Conservation (phyloP, 768 basidiomycete species). For the Xerocomellus amylosporus region DNA sequence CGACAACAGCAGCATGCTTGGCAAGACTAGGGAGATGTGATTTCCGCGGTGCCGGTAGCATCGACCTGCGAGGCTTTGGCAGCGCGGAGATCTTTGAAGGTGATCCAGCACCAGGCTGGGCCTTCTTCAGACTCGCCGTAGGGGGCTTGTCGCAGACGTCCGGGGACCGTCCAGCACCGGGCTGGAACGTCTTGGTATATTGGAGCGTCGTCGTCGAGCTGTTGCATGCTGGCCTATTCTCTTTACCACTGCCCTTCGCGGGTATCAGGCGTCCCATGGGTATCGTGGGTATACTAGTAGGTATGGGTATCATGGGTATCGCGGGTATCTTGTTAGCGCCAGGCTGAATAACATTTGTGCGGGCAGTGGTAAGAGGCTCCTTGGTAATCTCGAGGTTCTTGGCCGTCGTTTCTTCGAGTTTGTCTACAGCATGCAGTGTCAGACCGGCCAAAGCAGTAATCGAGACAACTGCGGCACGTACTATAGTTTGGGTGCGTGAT, state of each 20-base stretch:
- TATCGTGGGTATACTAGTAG: neutral
- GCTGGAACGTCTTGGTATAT: neutral
- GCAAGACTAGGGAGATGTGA: neutral
- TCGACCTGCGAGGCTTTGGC: conserved; percentile 9
- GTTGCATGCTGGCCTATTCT: conserved; percentile 8
- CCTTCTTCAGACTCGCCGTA: conserved; percentile 3
- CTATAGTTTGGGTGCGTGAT: neutral
- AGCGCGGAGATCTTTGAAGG: conserved; percentile 2
- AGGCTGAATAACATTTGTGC: conserved; percentile 1
- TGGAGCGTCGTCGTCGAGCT: conserved; percentile 4
- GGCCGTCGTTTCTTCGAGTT: neutral
- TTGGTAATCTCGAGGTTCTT: neutral
- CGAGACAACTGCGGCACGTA: neutral
- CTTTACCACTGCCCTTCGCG: conserved; percentile 12
- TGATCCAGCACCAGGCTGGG: conserved; percentile 3
- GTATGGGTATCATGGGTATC: conserved; percentile 1
- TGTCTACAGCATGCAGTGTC: neutral
- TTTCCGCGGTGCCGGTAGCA: conserved; percentile 11
- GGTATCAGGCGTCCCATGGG: conserved; percentile 2
- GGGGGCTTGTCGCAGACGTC: neutral
- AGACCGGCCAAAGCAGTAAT: neutral
- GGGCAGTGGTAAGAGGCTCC: neutral
- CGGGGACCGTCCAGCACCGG: neutral
- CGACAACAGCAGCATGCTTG: neutral
- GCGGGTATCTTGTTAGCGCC: conserved; percentile 6